Evolutionary conservation across 2,329 filamentous ascomycete species (phyloP).

Genomic region (Penicillium aurantiogriseum): DNA sequence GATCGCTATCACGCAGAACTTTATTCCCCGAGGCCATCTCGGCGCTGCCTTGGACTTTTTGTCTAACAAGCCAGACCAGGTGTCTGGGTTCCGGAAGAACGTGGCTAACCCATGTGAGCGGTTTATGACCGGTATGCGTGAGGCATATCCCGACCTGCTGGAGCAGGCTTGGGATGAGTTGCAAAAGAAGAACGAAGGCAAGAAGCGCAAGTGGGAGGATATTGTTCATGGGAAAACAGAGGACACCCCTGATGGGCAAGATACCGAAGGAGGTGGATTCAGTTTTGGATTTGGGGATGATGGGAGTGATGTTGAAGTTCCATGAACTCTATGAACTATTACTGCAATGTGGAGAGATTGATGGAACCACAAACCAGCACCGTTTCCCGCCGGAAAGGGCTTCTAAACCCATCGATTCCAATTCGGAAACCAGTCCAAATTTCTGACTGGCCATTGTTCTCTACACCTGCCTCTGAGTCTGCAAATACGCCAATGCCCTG

Average conservation of each 20-base stretch:
- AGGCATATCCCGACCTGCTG: conserved; percentile 65
- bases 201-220: conserved; percentile 84
- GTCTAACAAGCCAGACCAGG: conserved; percentile 75
- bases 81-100: conserved; percentile 77
- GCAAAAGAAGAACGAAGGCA: conserved; percentile 61
- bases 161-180: conserved; percentile 64
- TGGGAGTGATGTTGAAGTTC: conserved; percentile 54
- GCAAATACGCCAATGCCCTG: not conserved
- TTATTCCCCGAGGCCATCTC: conserved; percentile 75
- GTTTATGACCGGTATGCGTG: conserved; percentile 68
- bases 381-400: not conserved
- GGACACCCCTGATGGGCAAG: conserved; percentile 20
- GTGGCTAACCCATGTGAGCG: conserved; percentile 70
- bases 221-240: conserved; percentile 60
- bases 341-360: not conserved
- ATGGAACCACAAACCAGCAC: not conserved
- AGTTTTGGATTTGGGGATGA: conserved; percentile 65
- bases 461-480: not conserved
- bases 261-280: conserved; percentile 50
- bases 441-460: not conserved
- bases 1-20: conserved; percentile 93
- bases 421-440: not conserved
- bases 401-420: not conserved
- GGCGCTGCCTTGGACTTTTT: conserved; percentile 76
- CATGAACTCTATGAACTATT: conserved; percentile 35